Evolutionary conservation across 495 filamentous ascomycete species (phyloP).

Genomic region (Talaromyces wortmannii): DNA sequence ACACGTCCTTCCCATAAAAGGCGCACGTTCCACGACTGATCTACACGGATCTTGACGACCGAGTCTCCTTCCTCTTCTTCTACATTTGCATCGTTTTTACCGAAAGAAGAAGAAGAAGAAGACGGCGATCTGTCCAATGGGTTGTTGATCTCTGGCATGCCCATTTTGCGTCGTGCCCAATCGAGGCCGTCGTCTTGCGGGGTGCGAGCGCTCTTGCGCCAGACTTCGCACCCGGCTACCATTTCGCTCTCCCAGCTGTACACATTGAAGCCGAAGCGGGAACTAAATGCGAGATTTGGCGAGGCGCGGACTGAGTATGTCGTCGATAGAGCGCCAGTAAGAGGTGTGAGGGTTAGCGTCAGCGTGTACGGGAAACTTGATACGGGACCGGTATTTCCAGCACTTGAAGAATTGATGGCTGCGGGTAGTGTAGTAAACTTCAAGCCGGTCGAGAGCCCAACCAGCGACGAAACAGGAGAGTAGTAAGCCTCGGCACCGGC

Average conservation of each 20-base stretch:
- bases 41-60: constrained; percentile 83
- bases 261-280: constrained; percentile 92
- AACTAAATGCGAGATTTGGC: constrained; percentile 73
- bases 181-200: constrained; percentile 33
- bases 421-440: constrained; percentile 88
- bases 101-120: constrained; percentile 12
- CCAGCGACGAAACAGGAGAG: constrained; percentile 81
- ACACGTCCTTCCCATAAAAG: constrained; percentile 90
- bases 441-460: constrained; percentile 74
- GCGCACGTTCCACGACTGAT: constrained; percentile 77
- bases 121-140: constrained; percentile 10
- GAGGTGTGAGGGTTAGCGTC: constrained; percentile 81
- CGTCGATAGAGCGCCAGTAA: constrained; percentile 86
- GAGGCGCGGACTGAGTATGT: constrained; percentile 87
- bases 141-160: constrained; percentile 14
- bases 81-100: constrained; percentile 20
- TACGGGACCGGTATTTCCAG: constrained; percentile 22
- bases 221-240: constrained; percentile 83
- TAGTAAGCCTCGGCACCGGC: constrained; percentile 94
- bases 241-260: constrained; percentile 97
- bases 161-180: constrained; percentile 38
- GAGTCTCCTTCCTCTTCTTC: constrained; percentile 63
- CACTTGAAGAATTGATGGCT: constrained; percentile 46
- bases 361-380: constrained; percentile 78
- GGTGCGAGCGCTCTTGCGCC: constrained; percentile 51